Evolutionary conservation across 768 basidiomycete species (phyloP), one percentile per base, ranked within the genome.

Genomic region (Boletus rufocinnamomeus): DNA sequence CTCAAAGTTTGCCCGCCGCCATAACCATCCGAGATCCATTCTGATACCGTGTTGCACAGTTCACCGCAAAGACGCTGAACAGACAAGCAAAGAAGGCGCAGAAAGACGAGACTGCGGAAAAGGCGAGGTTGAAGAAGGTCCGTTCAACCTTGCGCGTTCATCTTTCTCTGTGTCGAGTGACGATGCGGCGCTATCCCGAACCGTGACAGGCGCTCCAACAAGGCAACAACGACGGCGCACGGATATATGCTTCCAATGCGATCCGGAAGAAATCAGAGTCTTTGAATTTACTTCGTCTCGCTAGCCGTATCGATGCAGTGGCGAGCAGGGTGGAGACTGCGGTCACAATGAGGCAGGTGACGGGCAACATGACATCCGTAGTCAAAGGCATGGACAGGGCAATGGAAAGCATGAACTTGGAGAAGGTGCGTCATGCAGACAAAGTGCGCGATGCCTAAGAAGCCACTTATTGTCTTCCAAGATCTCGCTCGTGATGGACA

Each of bases 401-500:
- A 5, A 98, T 99, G 97, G 91, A 97, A 66, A 90, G 82, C 75
- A 99, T 99, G 97, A 98, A 99, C 78, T 83, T 98, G 56, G 97
- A 99, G 67, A 83, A 89, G 72, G 96, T 97, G 68, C 69, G 86
- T 78, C 28, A 25, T 27, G 34, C 16, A 13, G 53, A 30, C 43
- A 3, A 19, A 23, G 17, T 9, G 19, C 0, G 16, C 47, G 17
- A 34, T 16, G 46, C 16, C 49, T 30, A 41, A 44, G 21, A 25
- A 54, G 23, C 17, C 23, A 16, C 38, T 37, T 38, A 52, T 34
- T 9, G 14, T 51, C 37, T 50, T 34, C 19, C 43, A 71, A 98
- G 96, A 98, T 99, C 69, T 96, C 97, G 14, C 75, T 93, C 54
- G 93, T 99, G 35, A 98, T 99, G 97, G 97, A 98, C 79, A 98